These are phyloP conservation scores for Zymoseptoria tritici DNA, from an alignment of 2,329 filamentous ascomycete species.

Conservation along the genomic window DNA sequence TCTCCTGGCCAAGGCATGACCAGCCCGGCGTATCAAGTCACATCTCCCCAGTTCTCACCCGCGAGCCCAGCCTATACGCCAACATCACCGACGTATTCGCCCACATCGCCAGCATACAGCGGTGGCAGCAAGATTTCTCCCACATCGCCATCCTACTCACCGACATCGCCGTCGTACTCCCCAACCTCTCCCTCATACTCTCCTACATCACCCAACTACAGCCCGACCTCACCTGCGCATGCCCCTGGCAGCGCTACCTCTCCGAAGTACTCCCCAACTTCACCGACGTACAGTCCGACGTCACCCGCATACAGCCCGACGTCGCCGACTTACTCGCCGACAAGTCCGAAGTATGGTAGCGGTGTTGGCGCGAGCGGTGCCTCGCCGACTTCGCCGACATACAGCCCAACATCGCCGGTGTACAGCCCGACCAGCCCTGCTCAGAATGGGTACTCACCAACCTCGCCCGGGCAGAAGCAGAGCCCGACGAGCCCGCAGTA, in stretches of 20 bases:
- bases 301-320: slow-evolving; percentile 56
- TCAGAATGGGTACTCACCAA: slow-evolving; percentile 26
- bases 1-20: slow-evolving; percentile 47
- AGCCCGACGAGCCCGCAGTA: slow-evolving; percentile 23
- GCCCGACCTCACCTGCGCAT: slow-evolving; percentile 35
- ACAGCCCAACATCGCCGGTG: slow-evolving; percentile 47
- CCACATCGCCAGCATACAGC: slow-evolving; percentile 30
- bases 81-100: slow-evolving; percentile 29
- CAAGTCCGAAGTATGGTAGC: slow-evolving; percentile 27
- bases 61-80: slow-evolving; percentile 40
- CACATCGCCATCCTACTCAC: slow-evolving; percentile 62
- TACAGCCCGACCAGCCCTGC: slow-evolving; percentile 32
- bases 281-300: slow-evolving; percentile 45
- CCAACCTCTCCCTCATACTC: slow-evolving; percentile 62
- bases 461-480: slow-evolving; percentile 15
- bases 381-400: slow-evolving; percentile 40
- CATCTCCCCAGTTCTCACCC: slow-evolving; percentile 47
- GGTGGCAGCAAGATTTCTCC: slow-evolving; percentile 28
- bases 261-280: slow-evolving; percentile 45
- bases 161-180: slow-evolving; percentile 62
- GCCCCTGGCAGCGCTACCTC: slow-evolving; percentile 36
- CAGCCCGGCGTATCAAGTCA: slow-evolving; percentile 46
- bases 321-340: slow-evolving; percentile 49
- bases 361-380: slow-evolving; percentile 38
- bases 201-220: slow-evolving; percentile 49